Conservation (phyloP, 2,329 filamentous ascomycete species). For the Ceratocystis huliohia region DNA sequence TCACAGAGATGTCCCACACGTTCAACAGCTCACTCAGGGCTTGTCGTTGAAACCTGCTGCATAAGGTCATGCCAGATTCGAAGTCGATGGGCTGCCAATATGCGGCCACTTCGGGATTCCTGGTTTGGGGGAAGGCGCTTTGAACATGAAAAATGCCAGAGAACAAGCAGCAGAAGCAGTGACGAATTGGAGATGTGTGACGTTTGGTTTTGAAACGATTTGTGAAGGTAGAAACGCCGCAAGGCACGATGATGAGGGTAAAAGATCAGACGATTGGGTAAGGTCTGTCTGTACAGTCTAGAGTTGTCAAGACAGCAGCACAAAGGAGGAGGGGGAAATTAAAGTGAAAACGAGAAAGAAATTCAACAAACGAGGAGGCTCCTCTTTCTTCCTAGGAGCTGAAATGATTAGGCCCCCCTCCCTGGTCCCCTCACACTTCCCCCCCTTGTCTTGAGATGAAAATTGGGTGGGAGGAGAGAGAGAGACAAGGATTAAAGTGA, state of each 20-base stretch:
- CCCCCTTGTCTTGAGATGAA: background rate
- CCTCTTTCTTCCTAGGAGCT: background rate
- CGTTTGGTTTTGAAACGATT: background rate
- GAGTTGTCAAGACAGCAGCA: background rate
- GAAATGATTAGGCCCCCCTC: background rate
- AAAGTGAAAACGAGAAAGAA: constrained; percentile 3
- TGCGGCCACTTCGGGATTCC: constrained; percentile 11
- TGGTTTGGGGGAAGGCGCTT: background rate
- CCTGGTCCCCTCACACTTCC: background rate
- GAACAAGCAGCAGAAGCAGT: background rate
- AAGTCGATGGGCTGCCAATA: constrained; percentile 6
- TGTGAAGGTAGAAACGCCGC: background rate
- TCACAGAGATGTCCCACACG: background rate
- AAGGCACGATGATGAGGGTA: background rate
- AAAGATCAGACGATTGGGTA: background rate
- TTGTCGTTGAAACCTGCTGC: constrained; percentile 7
- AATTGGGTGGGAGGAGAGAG: background rate
- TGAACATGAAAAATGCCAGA: background rate
- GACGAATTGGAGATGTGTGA: background rate
- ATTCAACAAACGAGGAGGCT: constrained; percentile 2
- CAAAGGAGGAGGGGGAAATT: constrained; percentile 6
- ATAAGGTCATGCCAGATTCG: constrained; percentile 9
- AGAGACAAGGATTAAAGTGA: background rate
- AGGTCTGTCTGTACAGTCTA: background rate
- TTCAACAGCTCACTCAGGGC: constrained; percentile 4